Percentiles rank a stretch among this genome's conserved stretches.
phyloP scores from a whole-genome alignment of 2,329 filamentous ascomycete species.

The Colletotrichum sp. region DNA sequence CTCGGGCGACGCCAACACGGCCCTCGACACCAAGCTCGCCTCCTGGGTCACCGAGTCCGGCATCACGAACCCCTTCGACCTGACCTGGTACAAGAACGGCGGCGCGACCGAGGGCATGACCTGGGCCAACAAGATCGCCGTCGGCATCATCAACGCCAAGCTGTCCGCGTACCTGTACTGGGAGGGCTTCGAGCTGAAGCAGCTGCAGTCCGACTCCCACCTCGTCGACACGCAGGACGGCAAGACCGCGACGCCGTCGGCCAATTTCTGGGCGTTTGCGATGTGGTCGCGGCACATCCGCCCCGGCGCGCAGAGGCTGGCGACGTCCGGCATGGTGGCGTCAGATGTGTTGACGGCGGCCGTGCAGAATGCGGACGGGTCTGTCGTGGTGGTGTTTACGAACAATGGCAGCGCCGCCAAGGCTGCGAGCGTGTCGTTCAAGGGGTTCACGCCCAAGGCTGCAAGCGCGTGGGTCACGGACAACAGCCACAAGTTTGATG shows the following conservation, averaged over 20 bases:
- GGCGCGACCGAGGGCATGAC: slow-evolving; percentile 56
- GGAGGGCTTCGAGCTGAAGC: slow-evolving; percentile 46
- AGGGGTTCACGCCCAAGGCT: slow-evolving; percentile 28
- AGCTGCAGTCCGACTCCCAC: slow-evolving; percentile 30
- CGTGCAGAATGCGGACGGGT: slow-evolving; percentile 41
- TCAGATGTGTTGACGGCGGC: slow-evolving; percentile 35
- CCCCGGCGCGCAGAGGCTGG: slow-evolving; percentile 39
- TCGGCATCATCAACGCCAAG: slow-evolving; percentile 51
- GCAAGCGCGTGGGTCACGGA: slow-evolving; percentile 42
- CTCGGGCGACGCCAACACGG: slow-evolving; percentile 41
- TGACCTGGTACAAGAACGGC: slow-evolving; percentile 52
- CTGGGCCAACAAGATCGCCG: slow-evolving; percentile 60
- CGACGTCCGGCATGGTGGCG: slow-evolving; percentile 27
- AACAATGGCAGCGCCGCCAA: slow-evolving; percentile 31
- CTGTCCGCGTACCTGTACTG: slow-evolving; percentile 60
- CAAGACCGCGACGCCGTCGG: slow-evolving; percentile 32
- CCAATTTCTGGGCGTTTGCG: slow-evolving; percentile 45
- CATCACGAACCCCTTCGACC: slow-evolving; percentile 46
- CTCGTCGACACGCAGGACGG: slow-evolving; percentile 32
- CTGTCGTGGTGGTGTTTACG: slow-evolving; percentile 40
- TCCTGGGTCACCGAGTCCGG: slow-evolving; percentile 60
- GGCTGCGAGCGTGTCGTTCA: slow-evolving; percentile 31
- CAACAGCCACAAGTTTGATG: slow-evolving; percentile 30
- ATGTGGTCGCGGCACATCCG: slow-evolving; percentile 43
- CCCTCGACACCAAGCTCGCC: slow-evolving; percentile 44